Percentiles rank a stretch among this genome's conserved stretches.
phyloP scores from a whole-genome alignment of 164 flowering plant genomes.

The Aristolochia fimbriata region DNA sequence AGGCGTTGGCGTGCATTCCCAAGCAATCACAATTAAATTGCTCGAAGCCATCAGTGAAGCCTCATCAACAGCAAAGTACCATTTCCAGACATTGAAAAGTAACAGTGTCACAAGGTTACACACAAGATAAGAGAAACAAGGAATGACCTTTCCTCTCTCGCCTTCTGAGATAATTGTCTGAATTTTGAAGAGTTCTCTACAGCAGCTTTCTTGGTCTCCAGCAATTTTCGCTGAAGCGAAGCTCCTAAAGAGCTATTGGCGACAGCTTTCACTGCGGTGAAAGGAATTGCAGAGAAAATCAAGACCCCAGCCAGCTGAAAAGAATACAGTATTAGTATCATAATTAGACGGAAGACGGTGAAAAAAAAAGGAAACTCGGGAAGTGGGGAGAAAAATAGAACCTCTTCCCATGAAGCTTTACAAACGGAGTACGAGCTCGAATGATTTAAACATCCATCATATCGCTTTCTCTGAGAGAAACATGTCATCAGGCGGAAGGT shows the following conservation, averaged over 20 bases:
- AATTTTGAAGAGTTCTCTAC: slow-evolving; percentile 39
- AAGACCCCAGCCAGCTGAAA: slow-evolving; percentile 76
- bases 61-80: background rate
- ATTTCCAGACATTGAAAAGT: too few species aligned
- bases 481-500: slow-evolving; percentile 1
- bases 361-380: background rate
- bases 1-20: too few species aligned
- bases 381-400: background rate
- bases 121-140: background rate
- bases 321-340: background rate
- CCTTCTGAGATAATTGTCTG: slow-evolving; percentile 43
- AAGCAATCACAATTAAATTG: too few species aligned
- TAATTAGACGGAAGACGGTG: too few species aligned
- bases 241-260: slow-evolving; percentile 83
- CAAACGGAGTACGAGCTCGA: slow-evolving; percentile 9
- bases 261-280: slow-evolving; percentile 85
- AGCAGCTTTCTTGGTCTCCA: slow-evolving; percentile 48
- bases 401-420: slow-evolving; percentile 44
- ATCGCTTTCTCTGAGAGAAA: too few species aligned
- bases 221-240: slow-evolving; percentile 53
- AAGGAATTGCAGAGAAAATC: slow-evolving; percentile 88
- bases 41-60: too few species aligned
- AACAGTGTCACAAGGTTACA: background rate
- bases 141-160: slow-evolving; percentile 54
- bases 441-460: too few species aligned